These are phyloP conservation scores for Xerocomus minutiporus DNA, from an alignment of 1,284 basidiomycete species.

Conservation along the genomic window DNA sequence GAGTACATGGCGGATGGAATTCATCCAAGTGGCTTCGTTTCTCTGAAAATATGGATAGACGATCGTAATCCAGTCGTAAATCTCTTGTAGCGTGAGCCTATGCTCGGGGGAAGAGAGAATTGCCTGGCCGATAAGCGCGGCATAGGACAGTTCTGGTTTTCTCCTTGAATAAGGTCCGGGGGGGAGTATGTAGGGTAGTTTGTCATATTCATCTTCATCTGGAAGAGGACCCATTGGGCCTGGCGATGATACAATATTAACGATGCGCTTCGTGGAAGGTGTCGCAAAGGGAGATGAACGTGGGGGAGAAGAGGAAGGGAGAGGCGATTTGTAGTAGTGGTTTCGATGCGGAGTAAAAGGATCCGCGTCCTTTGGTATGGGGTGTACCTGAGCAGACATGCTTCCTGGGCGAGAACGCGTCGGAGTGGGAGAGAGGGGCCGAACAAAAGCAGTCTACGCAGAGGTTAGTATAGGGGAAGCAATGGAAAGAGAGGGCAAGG, in stretches of 20 bases:
- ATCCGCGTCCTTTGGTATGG: conserved; percentile 25
- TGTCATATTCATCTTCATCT: conserved; percentile 55
- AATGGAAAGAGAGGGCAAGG: neutral
- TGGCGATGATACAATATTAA: conserved; percentile 76
- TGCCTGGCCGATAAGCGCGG: conserved; percentile 93
- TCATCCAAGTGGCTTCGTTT: conserved; percentile 94
- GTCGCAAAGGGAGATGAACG: conserved; percentile 47
- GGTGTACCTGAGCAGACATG: conserved; percentile 29
- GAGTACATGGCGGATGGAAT: conserved; percentile 83
- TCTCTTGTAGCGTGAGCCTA: conserved; percentile 88
- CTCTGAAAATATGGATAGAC: conserved; percentile 92
- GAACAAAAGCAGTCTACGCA: conserved; percentile 17
- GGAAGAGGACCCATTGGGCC: conserved; percentile 62
- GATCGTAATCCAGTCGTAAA: conserved; percentile 93
- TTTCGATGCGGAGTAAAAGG: conserved; percentile 43
- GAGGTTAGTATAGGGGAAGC: conserved; percentile 7
- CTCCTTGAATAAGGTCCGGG: conserved; percentile 74
- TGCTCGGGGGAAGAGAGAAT: conserved; percentile 82
- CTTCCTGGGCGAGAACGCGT: conserved; percentile 31
- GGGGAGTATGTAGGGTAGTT: conserved; percentile 72
- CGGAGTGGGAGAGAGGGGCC: conserved; percentile 28
- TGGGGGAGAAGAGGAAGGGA: conserved; percentile 47
- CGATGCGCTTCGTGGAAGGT: conserved; percentile 47
- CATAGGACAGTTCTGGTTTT: conserved; percentile 86
- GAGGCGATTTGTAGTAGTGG: conserved; percentile 43